Percentiles rank a stretch among this genome's conserved stretches.
These are phyloP conservation scores for Ascochyta fabae DNA, from an alignment of 2,329 filamentous ascomycete species.

Conservation along the genomic window DNA sequence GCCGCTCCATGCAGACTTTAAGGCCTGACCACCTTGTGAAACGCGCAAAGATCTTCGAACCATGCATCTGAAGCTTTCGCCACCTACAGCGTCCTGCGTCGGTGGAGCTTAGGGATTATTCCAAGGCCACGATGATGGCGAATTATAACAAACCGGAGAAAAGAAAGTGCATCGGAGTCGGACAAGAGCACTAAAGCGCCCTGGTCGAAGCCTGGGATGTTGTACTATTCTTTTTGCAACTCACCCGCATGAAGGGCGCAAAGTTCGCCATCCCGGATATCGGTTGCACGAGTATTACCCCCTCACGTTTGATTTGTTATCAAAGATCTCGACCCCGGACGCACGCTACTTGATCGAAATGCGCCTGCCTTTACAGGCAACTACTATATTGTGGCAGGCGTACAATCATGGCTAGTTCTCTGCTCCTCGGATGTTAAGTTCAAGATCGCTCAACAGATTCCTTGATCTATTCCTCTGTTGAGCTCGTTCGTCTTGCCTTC, in stretches of 20 bases:
- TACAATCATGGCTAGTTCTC: background rate
- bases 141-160: too few species aligned
- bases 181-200: background rate
- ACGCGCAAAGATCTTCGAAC: background rate
- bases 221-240: background rate
- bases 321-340: background rate
- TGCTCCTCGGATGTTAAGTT: background rate
- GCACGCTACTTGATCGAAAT: background rate
- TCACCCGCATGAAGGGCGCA: background rate
- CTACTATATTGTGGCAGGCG: background rate
- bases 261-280: background rate
- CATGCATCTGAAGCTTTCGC: too few species aligned
- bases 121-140: background rate
- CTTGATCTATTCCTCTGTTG: background rate
- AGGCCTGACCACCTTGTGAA: background rate
- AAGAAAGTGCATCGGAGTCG: background rate
- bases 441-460: background rate
- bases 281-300: background rate
- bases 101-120: background rate
- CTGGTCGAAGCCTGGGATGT: background rate
- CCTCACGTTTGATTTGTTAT: background rate
- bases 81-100: too few species aligned
- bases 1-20: background rate
- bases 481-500: background rate
- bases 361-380: slow-evolving; percentile 1